Evolutionary conservation across 2,329 filamentous ascomycete species (phyloP).

Genomic region (Colletotrichum ledebouriae): DNA sequence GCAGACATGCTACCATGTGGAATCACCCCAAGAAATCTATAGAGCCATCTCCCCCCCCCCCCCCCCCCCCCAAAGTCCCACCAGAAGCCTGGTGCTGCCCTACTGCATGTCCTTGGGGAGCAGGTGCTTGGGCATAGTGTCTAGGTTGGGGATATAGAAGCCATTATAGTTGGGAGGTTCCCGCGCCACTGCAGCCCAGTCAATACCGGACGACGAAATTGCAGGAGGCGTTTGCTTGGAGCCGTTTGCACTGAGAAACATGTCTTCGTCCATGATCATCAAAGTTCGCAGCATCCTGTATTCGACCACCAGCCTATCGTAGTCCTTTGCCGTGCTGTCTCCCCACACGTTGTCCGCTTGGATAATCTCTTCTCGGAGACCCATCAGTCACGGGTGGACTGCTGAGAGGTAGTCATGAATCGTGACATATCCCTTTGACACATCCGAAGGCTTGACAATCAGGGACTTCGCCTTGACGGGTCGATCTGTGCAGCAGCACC

Average conservation of each 20-base stretch:
- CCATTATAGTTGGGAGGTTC: slow-evolving; percentile 14
- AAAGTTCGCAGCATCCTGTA: slow-evolving; percentile 43
- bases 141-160: slow-evolving; percentile 10
- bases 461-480: slow-evolving; percentile 6
- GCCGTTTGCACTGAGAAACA: slow-evolving; percentile 11
- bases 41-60: not conserved
- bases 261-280: slow-evolving; percentile 15
- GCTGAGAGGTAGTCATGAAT: slow-evolving; percentile 8
- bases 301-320: slow-evolving; percentile 38
- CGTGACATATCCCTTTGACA: slow-evolving; percentile 6
- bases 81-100: not conserved
- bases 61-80: slow-evolving; percentile 3
- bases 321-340: slow-evolving; percentile 13
- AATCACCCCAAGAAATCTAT: slow-evolving; percentile 8
- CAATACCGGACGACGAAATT: slow-evolving; percentile 4
- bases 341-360: slow-evolving; percentile 20
- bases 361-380: not conserved
- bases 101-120: slow-evolving; percentile 12
- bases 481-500: slow-evolving; percentile 9
- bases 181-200: slow-evolving; percentile 5
- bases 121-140: slow-evolving; percentile 15
- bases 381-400: slow-evolving; percentile 17
- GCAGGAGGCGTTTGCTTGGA: slow-evolving; percentile 11
- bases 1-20: not conserved
- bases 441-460: slow-evolving; percentile 4